Percentiles rank a stretch among this genome's conserved stretches.
phyloP scores from a whole-genome alignment of 345 rosid species.

The Psidium friedrichsthalianum region DNA sequence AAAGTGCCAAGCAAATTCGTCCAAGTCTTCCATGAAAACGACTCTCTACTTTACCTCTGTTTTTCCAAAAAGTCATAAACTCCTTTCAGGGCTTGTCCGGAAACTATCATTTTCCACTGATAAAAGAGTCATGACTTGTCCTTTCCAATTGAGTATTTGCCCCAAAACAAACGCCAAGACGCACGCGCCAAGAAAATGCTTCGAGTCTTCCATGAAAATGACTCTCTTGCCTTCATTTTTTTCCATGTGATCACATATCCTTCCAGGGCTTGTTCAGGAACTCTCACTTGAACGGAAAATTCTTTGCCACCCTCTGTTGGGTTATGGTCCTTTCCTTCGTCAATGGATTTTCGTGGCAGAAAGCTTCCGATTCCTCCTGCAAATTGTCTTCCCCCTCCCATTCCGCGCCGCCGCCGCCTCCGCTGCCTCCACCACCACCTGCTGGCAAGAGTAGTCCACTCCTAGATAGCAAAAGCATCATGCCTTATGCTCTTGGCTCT shows the following conservation, averaged over 20 bases:
- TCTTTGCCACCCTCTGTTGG: not conserved
- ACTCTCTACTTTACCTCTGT: not conserved
- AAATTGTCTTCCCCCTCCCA: no score
- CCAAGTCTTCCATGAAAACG: not conserved
- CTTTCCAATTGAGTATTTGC: not conserved
- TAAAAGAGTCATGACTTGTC: not conserved
- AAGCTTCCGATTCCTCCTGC: not conserved
- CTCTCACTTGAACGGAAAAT: not conserved
- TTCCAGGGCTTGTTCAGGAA: not conserved
- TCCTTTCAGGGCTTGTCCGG: not conserved
- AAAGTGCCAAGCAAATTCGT: not conserved
- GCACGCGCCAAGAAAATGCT: constrained; percentile 12
- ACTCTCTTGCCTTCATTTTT: not conserved
- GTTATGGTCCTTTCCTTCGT: not conserved
- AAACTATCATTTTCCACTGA: not conserved
- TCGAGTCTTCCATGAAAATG: not conserved
- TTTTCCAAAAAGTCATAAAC: not conserved
- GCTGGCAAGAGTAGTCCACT: not conserved
- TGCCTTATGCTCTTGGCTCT: not conserved
- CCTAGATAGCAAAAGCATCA: not conserved
- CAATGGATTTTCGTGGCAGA: not conserved
- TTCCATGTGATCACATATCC: not conserved
- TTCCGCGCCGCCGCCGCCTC: not conserved
- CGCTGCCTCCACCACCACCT: not conserved
- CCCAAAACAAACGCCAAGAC: not conserved